A percentile compares a stretch with the other conserved stretches of the same genome.
These are phyloP conservation scores for Rhodotorula diobovata DNA, from an alignment of 768 basidiomycete species.

Conservation along the genomic window DNA sequence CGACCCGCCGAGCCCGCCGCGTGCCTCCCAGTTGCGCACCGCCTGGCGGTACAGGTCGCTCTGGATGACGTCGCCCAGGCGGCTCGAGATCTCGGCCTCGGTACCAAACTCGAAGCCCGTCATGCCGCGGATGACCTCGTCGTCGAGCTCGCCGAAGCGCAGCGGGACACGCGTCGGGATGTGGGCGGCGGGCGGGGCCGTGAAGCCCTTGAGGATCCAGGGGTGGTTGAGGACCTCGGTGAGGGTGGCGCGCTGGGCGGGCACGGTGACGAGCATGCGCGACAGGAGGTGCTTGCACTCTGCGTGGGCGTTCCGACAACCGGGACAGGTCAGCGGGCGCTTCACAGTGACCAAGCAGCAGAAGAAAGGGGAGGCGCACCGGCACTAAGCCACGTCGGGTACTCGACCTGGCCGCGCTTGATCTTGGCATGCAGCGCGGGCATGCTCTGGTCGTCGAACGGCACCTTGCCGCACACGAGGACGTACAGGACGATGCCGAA, in stretches of 20 bases:
- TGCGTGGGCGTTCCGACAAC: constrained; percentile 45
- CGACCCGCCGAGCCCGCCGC: not conserved
- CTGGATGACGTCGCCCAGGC: constrained; percentile 65
- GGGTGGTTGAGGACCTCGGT: constrained; percentile 80
- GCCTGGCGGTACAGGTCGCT: constrained; percentile 71
- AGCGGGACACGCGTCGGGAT: constrained; percentile 84
- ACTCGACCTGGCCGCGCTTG: constrained; percentile 93
- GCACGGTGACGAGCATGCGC: constrained; percentile 94
- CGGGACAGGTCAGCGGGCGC: too few relatives aligned
- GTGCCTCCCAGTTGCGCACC: constrained; percentile 70
- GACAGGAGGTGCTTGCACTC: constrained; percentile 93
- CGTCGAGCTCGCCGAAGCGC: constrained; percentile 80
- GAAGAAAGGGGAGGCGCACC: constrained; percentile 55
- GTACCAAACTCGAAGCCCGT: constrained; percentile 94
- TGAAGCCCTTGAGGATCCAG: constrained; percentile 87
- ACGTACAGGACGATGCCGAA: constrained; percentile 98
- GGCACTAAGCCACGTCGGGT: constrained; percentile 91
- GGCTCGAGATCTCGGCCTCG: constrained; percentile 75
- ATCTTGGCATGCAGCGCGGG: constrained; percentile 98
- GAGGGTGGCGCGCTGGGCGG: constrained; percentile 73
- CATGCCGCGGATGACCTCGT: constrained; percentile 80
- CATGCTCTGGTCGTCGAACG: constrained; percentile 99
- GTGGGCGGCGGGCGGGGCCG: constrained; percentile 72
- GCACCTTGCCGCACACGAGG: constrained; percentile 95
- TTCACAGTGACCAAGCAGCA: not conserved